phyloP scores from a whole-genome alignment of 1,284 basidiomycete species.

The Psilocybe mexicana region DNA sequence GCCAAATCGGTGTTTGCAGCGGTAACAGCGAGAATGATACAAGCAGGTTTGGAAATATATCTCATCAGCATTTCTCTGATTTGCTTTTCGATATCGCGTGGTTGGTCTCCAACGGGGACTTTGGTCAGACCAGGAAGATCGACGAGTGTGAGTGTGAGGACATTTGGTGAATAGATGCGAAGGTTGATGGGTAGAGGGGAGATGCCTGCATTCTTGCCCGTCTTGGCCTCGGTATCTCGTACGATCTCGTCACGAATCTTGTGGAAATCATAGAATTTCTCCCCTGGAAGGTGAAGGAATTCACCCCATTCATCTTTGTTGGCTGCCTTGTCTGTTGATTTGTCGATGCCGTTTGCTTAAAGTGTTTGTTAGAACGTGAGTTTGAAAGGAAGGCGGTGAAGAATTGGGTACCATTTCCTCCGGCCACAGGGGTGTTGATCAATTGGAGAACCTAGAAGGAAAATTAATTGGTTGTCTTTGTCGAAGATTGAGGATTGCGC shows the following conservation, averaged over 20 bases:
- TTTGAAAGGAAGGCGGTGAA: constrained; percentile 10
- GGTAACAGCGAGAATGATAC: constrained; percentile 93
- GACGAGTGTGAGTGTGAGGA: constrained; percentile 94
- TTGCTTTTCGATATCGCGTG: constrained; percentile 96
- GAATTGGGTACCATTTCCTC: constrained; percentile 31
- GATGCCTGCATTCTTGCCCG: constrained; percentile 95
- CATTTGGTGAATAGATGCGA: constrained; percentile 95
- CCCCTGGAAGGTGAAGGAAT: constrained; percentile 93
- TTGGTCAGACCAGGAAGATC: constrained; percentile 97
- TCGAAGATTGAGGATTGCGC: constrained; percentile 22
- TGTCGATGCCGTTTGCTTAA: constrained; percentile 48
- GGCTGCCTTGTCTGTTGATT: constrained; percentile 62
- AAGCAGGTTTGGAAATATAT: constrained; percentile 91
- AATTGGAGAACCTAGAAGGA: constrained; percentile 84
- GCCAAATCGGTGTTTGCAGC: constrained; percentile 97
- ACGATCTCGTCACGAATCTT: constrained; percentile 97
- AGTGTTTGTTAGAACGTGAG: constrained; percentile 14
- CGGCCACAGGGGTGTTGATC: constrained; percentile 73
- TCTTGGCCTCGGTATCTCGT: constrained; percentile 96
- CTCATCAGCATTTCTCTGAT: constrained; percentile 96
- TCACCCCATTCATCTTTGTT: constrained; percentile 98
- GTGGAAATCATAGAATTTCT: constrained; percentile 97
- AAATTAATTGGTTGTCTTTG: constrained; percentile 12
- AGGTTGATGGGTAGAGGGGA: constrained; percentile 96
- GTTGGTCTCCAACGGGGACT: constrained; percentile 97